These are phyloP conservation scores for Priceomyces fermenticarens DNA, from an alignment of 805 yeast genomes.

Conservation along the genomic window DNA sequence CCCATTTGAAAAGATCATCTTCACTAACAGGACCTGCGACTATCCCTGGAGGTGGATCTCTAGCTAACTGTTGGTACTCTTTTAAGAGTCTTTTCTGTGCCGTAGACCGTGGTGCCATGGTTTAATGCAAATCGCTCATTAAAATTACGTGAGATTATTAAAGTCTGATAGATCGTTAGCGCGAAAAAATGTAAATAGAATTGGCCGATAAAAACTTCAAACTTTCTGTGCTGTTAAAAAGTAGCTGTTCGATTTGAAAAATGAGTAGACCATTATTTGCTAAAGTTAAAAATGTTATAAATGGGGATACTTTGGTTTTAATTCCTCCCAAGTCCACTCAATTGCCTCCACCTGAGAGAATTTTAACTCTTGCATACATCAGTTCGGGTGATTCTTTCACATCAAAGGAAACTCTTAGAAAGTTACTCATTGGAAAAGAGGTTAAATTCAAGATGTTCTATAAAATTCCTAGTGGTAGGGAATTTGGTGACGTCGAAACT, in stretches of 20 bases:
- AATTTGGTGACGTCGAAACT: constrained; percentile 68
- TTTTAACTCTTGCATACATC: constrained; percentile 62
- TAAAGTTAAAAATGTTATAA: constrained; percentile 65
- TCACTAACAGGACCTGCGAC: constrained; percentile 87
- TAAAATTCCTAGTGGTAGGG: constrained; percentile 52
- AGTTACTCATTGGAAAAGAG: constrained; percentile 60
- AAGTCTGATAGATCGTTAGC: too few species aligned
- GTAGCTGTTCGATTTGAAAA: not conserved
- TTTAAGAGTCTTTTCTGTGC: constrained; percentile 86
- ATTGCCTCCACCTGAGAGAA: constrained; percentile 51
- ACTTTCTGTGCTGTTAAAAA: too few species aligned
- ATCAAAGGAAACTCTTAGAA: constrained; percentile 60
- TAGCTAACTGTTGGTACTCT: constrained; percentile 81
- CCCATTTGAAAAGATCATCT: constrained; percentile 75
- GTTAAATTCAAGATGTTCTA: constrained; percentile 58
- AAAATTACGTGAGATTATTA: too few species aligned
- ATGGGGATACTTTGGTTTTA: constrained; percentile 69
- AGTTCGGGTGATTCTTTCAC: constrained; percentile 59
- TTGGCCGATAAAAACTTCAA: not conserved
- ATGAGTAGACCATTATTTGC: constrained; percentile 35
- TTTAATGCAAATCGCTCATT: too few species aligned
- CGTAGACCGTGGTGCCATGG: constrained; percentile 41
- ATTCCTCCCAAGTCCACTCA: constrained; percentile 46
- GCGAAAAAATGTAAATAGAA: not conserved
- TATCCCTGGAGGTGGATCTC: constrained; percentile 92